A percentile compares a stretch with the other conserved stretches of the same genome.
phyloP scores from a whole-genome alignment of 768 basidiomycete genomes.

The Leucocoprinus birnbaumii region DNA sequence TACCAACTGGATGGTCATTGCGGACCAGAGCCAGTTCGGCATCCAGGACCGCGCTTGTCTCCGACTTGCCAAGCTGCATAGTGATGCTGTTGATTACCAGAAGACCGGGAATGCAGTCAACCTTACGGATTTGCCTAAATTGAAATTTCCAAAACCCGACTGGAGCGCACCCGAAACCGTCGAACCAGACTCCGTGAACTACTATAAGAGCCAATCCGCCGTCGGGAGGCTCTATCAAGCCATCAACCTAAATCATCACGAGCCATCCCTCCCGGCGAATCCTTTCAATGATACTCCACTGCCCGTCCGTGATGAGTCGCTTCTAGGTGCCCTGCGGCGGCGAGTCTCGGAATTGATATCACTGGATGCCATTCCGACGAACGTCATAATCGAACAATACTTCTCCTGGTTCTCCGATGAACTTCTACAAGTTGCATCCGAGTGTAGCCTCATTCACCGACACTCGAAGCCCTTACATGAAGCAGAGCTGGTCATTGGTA shows the following conservation, averaged over 20 bases:
- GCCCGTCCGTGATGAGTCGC: background rate
- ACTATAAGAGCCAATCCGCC: slow-evolving; percentile 51
- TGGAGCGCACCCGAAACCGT: slow-evolving; percentile 64
- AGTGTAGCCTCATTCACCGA: slow-evolving; percentile 41
- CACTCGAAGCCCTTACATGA: slow-evolving; percentile 45
- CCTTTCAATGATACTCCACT: background rate
- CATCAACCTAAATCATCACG: slow-evolving; percentile 44
- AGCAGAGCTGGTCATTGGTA: slow-evolving; percentile 64
- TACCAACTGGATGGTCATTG: slow-evolving; percentile 58
- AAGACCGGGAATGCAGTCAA: slow-evolving; percentile 49
- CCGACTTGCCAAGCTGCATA: slow-evolving; percentile 51
- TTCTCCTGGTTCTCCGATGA: slow-evolving; percentile 41
- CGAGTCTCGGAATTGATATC: background rate
- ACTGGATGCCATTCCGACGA: background rate
- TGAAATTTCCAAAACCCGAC: slow-evolving; percentile 45
- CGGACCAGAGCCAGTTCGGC: slow-evolving; percentile 45
- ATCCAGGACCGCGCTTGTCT: slow-evolving; percentile 52
- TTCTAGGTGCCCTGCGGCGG: background rate
- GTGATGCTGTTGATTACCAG: slow-evolving; percentile 62
- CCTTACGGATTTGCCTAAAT: slow-evolving; percentile 37
- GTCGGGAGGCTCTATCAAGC: slow-evolving; percentile 60
- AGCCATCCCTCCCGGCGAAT: slow-evolving; percentile 16
- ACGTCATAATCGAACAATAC: slow-evolving; percentile 21
- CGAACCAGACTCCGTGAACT: slow-evolving; percentile 27
- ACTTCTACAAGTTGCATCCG: slow-evolving; percentile 42